Evolutionary conservation across 1,284 basidiomycete genomes (phyloP).

Genomic region (Cryptococcus jaspeensis): DNA sequence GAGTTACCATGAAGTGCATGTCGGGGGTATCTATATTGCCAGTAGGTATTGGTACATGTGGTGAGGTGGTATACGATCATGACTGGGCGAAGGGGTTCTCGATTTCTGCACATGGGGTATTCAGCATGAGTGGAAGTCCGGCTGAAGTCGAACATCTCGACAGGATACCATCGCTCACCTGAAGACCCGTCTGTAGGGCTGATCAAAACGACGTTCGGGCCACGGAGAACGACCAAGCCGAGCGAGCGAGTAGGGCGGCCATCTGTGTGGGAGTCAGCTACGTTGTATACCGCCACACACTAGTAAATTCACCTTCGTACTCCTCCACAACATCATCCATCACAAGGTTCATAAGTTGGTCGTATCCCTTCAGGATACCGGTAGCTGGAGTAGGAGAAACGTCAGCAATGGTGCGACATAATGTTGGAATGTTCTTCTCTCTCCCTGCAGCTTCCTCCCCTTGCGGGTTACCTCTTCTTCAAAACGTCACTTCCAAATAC

Average conservation of each 20-base stretch:
- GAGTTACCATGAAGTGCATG: neutral
- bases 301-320: constrained; percentile 46
- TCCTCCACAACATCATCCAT: constrained; percentile 54
- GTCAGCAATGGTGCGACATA: neutral
- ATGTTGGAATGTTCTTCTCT: neutral
- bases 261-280: neutral
- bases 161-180: constrained; percentile 32
- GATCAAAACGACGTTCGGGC: constrained; percentile 86
- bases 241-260: constrained; percentile 63
- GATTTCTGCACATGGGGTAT: constrained; percentile 36
- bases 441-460: neutral
- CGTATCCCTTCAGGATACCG: constrained; percentile 90
- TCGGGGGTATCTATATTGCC: neutral
- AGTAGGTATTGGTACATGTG: neutral
- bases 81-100: constrained; percentile 47
- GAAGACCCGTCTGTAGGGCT: constrained; percentile 91
- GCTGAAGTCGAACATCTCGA: no score
- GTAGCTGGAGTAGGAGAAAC: constrained; percentile 64
- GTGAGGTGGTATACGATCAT: neutral
- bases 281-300: constrained; percentile 58
- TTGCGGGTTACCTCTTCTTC: neutral
- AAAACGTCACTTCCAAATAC: no score
- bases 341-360: constrained; percentile 91
- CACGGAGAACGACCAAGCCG: constrained; percentile 82
- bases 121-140: neutral